Conservation (phyloP, 371 early-diverging fungal genomes). For the Fennellomyces sp. region DNA sequence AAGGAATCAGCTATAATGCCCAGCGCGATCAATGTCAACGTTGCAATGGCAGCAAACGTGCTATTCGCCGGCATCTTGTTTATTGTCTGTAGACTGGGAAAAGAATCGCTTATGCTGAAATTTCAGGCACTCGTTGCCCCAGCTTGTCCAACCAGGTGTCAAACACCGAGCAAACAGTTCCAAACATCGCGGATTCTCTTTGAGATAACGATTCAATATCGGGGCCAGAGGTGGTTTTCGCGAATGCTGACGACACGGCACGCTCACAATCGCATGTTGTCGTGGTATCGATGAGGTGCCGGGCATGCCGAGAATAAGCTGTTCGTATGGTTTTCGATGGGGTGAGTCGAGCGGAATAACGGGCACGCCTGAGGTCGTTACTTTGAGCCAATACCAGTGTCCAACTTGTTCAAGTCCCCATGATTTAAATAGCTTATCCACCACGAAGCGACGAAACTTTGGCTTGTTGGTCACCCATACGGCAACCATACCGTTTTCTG, state of each 20-base stretch:
- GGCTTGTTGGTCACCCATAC: constrained; percentile 82
- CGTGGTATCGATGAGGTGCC: not conserved
- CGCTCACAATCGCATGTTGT: constrained; percentile 47
- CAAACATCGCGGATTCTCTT: constrained; percentile 39
- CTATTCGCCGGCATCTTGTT: not conserved
- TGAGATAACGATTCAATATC: constrained; percentile 13
- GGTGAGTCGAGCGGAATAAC: constrained; percentile 53
- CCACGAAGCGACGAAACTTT: constrained; percentile 57
- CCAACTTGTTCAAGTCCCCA: constrained; percentile 63
- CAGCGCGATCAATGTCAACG: not conserved
- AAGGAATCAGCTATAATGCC: constrained; percentile 35
- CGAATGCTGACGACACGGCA: constrained; percentile 66
- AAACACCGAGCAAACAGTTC: constrained; percentile 79
- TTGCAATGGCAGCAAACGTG: not conserved
- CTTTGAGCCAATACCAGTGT: constrained; percentile 76
- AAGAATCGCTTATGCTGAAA: constrained; percentile 55
- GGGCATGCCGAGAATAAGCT: constrained; percentile 54
- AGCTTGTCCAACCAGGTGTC: constrained; percentile 64
- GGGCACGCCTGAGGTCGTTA: constrained; percentile 55
- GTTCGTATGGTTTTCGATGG: constrained; percentile 75
- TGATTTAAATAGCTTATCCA: constrained; percentile 67
- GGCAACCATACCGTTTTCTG: constrained; percentile 47
- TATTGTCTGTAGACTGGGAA: not conserved
- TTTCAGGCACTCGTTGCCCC: constrained; percentile 80
- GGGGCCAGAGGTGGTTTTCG: constrained; percentile 67